Conservation (phyloP, 768 basidiomycete genomes). For the Thelephora ganbajun region DNA sequence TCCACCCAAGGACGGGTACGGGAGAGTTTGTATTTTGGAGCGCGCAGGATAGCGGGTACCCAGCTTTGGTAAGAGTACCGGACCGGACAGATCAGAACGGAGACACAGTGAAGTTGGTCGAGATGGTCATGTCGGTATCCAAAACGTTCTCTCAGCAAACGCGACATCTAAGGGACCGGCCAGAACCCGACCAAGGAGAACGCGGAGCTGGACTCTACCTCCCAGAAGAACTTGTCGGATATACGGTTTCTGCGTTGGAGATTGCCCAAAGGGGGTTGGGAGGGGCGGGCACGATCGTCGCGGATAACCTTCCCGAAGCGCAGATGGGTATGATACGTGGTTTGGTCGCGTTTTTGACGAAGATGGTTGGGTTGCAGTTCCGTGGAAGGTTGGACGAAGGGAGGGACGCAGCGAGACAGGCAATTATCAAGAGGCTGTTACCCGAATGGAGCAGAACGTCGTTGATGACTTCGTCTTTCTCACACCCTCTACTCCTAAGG, state of each 20-base stretch:
- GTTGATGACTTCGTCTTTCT: conserved; percentile 48
- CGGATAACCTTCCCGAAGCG: conserved; percentile 67
- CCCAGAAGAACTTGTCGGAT: conserved; percentile 82
- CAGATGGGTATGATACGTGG: conserved; percentile 68
- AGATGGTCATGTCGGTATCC: conserved; percentile 68
- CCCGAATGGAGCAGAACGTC: conserved; percentile 89
- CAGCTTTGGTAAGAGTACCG: conserved; percentile 34
- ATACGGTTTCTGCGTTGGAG: conserved; percentile 76
- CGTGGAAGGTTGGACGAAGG: conserved; percentile 61
- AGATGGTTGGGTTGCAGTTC: conserved; percentile 54
- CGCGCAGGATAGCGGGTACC: conserved; percentile 65
- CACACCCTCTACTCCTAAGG: conserved; percentile 74
- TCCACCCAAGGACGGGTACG: conserved; percentile 69
- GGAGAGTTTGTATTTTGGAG: conserved; percentile 87
- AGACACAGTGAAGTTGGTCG: conserved; percentile 69
- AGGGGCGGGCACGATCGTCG: conserved; percentile 33
- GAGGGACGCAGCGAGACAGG: conserved; percentile 63
- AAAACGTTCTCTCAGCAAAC: conserved; percentile 78
- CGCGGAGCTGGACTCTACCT: conserved; percentile 80
- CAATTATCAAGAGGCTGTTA: conserved; percentile 77
- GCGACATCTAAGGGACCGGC: conserved; percentile 64
- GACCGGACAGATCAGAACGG: conserved; percentile 34
- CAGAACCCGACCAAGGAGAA: conserved; percentile 57
- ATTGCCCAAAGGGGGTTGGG: conserved; percentile 61
- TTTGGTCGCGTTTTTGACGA: conserved; percentile 53